Base-by-base conservation (phyloP, 2,329 filamentous ascomycete species). In the Talaromyces sp. region DNA sequence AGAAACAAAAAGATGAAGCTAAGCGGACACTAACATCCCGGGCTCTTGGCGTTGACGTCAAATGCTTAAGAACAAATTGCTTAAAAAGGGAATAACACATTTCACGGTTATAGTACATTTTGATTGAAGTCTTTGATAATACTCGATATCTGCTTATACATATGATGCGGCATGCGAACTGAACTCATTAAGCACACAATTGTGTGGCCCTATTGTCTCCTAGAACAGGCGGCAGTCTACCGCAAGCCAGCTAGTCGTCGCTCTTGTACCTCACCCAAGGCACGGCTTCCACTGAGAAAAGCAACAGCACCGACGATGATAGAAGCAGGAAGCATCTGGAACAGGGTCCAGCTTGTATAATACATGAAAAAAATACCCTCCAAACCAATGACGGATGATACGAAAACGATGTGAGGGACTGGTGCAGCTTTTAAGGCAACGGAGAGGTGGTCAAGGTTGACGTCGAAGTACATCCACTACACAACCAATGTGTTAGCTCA, bases 341-440 rank as follows among this genome's bases (percentile, higher is more conserved):
- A 97, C 54, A 99, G 83, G 74, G 89, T 97, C 93, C 94, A 97
- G 74, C 82, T 87, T 62, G 86, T 90, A 80, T 98, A 98, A 85
- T 99, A 99, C 70, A 97, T 81, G 82, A 95, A 94, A 81, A 99
- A 97, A 64, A 97, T 88, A 16, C 86, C 90, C 78, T 99, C 95
- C 83, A 99, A 91, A 24, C 89, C 88, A 45, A 97, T 67, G 64
- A 99, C 87, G 5, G 93, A 97, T 60, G 90, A 91, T 70, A 96
- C 90, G 83, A 98, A 99, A 39, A 93, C 78, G 35, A 83, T 82
- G 76, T 99, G 94, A 5, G 94, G 89, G 50, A 97, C 71, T 2
- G 95, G 94, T 0, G 92, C 91, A 24, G 86, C 83, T 65, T 86
- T 82, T 60, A 97, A 79, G 9, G 95, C 94, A 75, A 90, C 90